Conservation (phyloP, 495 filamentous ascomycete species). For the Parachaetomium inaequale region DNA sequence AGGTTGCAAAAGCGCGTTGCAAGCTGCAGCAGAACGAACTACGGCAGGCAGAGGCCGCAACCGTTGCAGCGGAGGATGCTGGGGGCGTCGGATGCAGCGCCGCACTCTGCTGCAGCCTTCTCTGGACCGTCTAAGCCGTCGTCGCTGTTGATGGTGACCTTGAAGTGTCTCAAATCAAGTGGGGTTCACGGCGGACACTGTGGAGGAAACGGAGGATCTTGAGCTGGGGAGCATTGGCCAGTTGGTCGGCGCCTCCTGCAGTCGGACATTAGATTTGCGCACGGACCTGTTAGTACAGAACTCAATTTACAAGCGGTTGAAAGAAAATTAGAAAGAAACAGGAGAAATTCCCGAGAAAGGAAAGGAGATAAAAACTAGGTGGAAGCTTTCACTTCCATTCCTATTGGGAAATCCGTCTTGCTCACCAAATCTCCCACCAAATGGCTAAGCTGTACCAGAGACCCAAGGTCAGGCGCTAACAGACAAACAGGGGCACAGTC, state of each 20-base stretch:
- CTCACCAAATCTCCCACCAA: no score
- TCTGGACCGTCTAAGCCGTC: not conserved
- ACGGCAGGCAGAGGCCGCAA: not conserved
- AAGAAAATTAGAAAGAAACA: no score
- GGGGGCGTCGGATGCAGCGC: not conserved
- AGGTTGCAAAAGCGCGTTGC: slow-evolving; percentile 22
- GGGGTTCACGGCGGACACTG: slow-evolving; percentile 10
- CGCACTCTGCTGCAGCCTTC: not conserved
- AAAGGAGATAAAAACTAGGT: no score
- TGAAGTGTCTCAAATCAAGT: not conserved
- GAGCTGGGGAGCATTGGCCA: not conserved
- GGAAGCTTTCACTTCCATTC: no score
- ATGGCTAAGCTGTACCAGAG: no score
- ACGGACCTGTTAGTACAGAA: no score
- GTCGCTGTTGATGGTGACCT: not conserved
- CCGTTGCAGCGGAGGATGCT: not conserved
- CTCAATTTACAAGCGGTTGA: no score
- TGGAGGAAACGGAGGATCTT: not conserved
- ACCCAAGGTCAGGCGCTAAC: no score
- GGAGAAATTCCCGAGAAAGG: no score
- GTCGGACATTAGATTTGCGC: slow-evolving; percentile 15
- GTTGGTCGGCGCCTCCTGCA: slow-evolving; percentile 13
- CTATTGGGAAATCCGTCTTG: no score
- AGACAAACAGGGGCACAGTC: no score
- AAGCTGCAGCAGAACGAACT: slow-evolving; percentile 1